Evolutionary conservation across 257 asterid species (phyloP), one percentile per base, ranked within the genome.

Genomic region (Solanum okadae): DNA sequence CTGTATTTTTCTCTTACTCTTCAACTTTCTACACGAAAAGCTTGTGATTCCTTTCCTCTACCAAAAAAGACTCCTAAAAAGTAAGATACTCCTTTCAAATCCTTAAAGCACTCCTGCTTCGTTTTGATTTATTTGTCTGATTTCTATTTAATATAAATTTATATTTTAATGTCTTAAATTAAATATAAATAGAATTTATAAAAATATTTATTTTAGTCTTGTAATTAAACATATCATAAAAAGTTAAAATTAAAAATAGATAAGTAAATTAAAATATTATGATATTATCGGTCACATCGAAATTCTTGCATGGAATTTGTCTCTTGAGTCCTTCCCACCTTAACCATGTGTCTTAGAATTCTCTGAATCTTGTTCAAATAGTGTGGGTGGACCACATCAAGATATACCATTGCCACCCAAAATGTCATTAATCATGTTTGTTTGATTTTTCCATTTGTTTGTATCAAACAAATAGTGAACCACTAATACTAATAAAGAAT

Each of bases 301-400:
- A 91, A 91, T 68, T 88, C 56, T 72, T 90, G 90, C 90, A 88
- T 90, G 70, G 38, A 46, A 44, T 29, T 42, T 78, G 63, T 44
- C 37, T 25, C 23, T 29, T 15, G 37, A 8, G 23, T 35, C 25
- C 67, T 20, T 79, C 38, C 67, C 10, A 79, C 67, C 38, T 27
- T 81, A 46, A 46, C 29, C 86, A 81, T 9, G 86, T 37, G 84
- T 38, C 13, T 38, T 38, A 38, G 59, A 77, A 77, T 77, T 75
- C 91, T 91, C 91, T 84, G 87, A 91, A 87, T 90, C 89, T 91
- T 89, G 91, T 91, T 91, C 95, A 92, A 93, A 91, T 91, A 88
- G 52, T 83, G 83, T 89, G 93, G 92, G 81, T 75, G 83, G 83
- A 75, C 93, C 92, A 91, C 89, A 76, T 87, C 92, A 89, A 86